phyloP scores from a whole-genome alignment of 2,329 filamentous ascomycete species.

The Aspergillus bombycis region DNA sequence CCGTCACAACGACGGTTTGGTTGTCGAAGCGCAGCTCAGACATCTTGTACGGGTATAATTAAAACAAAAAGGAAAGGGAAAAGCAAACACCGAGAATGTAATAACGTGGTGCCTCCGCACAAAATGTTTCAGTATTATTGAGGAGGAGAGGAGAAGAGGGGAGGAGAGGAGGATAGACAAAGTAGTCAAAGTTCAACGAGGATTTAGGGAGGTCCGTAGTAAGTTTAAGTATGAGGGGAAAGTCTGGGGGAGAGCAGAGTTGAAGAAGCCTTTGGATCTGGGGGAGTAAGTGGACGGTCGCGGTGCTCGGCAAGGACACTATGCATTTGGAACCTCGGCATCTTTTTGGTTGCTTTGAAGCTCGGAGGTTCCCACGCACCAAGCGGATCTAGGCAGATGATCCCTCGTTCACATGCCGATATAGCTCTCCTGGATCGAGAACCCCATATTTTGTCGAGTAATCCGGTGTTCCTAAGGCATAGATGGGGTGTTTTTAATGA shows the following conservation, averaged over 20 bases:
- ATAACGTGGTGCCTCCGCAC: neutral
- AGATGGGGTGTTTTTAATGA: neutral
- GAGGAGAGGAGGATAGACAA: slow-evolving; percentile 13
- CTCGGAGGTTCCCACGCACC: slow-evolving; percentile 25
- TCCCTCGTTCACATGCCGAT: slow-evolving; percentile 39
- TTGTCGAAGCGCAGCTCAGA: slow-evolving; percentile 80
- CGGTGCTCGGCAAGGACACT: slow-evolving; percentile 33
- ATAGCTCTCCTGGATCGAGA: neutral
- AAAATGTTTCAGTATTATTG: neutral
- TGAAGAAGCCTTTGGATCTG: slow-evolving; percentile 24
- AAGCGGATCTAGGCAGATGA: slow-evolving; percentile 29
- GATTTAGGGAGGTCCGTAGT: slow-evolving; percentile 13
- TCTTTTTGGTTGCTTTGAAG: slow-evolving; percentile 24
- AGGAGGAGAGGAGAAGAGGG: slow-evolving; percentile 16
- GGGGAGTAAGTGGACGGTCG: slow-evolving; percentile 22
- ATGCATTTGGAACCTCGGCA: slow-evolving; percentile 35
- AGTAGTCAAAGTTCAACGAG: slow-evolving; percentile 6
- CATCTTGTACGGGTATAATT: slow-evolving; percentile 46
- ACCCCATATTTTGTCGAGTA: neutral
- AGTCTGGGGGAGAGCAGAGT: slow-evolving; percentile 30
- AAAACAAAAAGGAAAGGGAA: slow-evolving; percentile 10
- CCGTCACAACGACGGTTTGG: slow-evolving; percentile 87
- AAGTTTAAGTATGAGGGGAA: slow-evolving; percentile 15
- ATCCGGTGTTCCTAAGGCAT: neutral
- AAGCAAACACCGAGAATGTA: neutral